Conservation (phyloP, 1,139 yeast species). For the Diutina sp. region DNA sequence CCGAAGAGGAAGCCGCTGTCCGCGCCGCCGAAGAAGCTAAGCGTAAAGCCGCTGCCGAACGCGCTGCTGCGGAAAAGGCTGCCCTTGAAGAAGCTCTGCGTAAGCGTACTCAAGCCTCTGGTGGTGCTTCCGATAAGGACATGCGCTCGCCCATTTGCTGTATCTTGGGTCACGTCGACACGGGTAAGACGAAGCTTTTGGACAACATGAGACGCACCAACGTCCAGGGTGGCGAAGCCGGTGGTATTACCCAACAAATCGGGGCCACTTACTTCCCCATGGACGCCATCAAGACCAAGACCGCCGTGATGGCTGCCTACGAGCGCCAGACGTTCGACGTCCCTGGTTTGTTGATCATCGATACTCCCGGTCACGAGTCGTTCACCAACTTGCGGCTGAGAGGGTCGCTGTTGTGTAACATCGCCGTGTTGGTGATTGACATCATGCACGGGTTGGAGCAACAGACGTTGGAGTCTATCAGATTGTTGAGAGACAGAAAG, state of each 20-base stretch:
- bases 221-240: conserved; percentile 99
- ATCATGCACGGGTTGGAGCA: conserved; percentile 99
- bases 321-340: conserved; percentile 85
- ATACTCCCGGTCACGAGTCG: conserved; percentile 99
- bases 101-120: neutral
- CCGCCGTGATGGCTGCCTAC: conserved; percentile 78
- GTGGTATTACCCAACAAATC: conserved; percentile 99
- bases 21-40: neutral
- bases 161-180: conserved; percentile 98
- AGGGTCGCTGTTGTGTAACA: conserved; percentile 98
- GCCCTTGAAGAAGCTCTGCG: neutral
- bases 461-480: conserved; percentile 90
- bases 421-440: conserved; percentile 95
- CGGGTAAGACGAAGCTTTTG: conserved; percentile 94
- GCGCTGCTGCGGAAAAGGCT: neutral
- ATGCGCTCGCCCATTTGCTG: conserved; percentile 98
- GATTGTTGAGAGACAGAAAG: conserved; percentile 86
- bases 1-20: neutral
- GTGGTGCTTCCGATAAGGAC: conserved; percentile 23
- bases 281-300: conserved; percentile 81
- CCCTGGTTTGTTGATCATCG: conserved; percentile 92
- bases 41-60: neutral
- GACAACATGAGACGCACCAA: conserved; percentile 97
- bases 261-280: conserved; percentile 99
- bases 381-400: conserved; percentile 95